Conservation (phyloP, 2,329 filamentous ascomycete genomes). For the Paracorniculantispora psalliotae region DNA sequence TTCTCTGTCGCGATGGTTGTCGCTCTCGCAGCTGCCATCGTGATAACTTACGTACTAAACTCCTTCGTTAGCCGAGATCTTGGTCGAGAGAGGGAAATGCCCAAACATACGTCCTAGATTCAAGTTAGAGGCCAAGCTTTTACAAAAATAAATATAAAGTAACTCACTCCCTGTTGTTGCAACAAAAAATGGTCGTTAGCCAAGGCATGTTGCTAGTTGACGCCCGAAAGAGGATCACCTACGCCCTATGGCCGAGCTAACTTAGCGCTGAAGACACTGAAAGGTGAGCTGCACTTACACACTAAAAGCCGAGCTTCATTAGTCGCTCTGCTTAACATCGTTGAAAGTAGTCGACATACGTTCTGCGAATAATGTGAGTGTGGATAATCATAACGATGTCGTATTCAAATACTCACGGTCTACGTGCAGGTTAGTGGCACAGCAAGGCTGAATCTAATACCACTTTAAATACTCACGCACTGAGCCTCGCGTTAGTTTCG, state of each 20-base stretch:
- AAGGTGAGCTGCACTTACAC: neutral
- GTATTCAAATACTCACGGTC: neutral
- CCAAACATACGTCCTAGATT: neutral
- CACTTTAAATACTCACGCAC: neutral
- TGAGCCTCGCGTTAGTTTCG: neutral
- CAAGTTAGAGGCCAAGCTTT: too few relatives aligned
- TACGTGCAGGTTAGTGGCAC: neutral
- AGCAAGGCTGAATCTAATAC: neutral
- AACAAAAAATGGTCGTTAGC: neutral
- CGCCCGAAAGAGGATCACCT: neutral
- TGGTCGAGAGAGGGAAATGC: too few relatives aligned
- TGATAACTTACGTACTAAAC: neutral
- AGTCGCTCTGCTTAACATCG: neutral
- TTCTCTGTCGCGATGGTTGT: too few relatives aligned
- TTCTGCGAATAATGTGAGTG: neutral
- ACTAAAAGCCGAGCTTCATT: neutral
- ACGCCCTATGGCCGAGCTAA: neutral
- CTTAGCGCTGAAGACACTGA: neutral
- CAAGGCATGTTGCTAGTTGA: neutral
- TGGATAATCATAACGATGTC: neutral
- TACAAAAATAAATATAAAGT: too few relatives aligned
- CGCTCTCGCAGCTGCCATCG: too few relatives aligned
- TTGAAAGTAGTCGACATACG: neutral
- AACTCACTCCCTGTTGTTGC: neutral
- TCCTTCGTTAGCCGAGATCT: too few relatives aligned